These are phyloP conservation scores for Coemansia sp. DNA, from an alignment of 371 early-diverging fungal species.

Conservation along the genomic window DNA sequence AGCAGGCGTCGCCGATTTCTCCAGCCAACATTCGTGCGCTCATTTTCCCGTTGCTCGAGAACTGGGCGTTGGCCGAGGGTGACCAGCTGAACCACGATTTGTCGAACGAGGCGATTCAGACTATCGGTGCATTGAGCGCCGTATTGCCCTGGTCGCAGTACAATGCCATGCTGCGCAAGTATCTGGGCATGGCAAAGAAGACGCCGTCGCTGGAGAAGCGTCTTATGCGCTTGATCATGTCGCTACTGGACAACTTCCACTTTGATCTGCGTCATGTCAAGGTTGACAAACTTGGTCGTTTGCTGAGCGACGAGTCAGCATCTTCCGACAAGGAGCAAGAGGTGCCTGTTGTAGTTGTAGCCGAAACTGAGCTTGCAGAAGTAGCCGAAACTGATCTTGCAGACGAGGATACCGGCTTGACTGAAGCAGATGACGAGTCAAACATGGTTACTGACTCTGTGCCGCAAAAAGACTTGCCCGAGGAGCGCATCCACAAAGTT, in stretches of 20 bases:
- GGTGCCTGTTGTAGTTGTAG: background rate
- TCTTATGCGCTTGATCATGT: conserved; percentile 72
- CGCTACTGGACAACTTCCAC: conserved; percentile 86
- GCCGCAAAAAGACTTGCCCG: conserved; percentile 20
- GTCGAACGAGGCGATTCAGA: conserved; percentile 73
- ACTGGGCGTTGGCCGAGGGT: conserved; percentile 79
- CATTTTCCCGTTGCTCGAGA: conserved; percentile 81
- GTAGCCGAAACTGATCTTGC: conserved; percentile 21
- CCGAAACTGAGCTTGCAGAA: conserved; percentile 21
- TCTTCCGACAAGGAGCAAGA: background rate
- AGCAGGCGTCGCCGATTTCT: conserved; percentile 43
- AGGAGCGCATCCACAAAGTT: conserved; percentile 65
- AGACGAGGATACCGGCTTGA: conserved; percentile 31
- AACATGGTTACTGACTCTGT: conserved; percentile 15
- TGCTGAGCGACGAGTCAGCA: conserved; percentile 6
- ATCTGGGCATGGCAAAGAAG: conserved; percentile 65
- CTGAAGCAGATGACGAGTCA: conserved; percentile 32
- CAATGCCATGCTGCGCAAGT: conserved; percentile 68
- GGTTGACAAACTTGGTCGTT: conserved; percentile 46
- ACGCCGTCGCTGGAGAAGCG: conserved; percentile 71
- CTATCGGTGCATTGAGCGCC: conserved; percentile 68
- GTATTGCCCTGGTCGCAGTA: conserved; percentile 83
- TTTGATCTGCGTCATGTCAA: conserved; percentile 70
- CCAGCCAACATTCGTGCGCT: conserved; percentile 65
- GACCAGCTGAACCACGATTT: conserved; percentile 67